Percentiles rank a stretch among this genome's conserved stretches.
These are phyloP conservation scores for Cucurbita moschata DNA, from an alignment of 306 rosid species.

Conservation along the genomic window DNA sequence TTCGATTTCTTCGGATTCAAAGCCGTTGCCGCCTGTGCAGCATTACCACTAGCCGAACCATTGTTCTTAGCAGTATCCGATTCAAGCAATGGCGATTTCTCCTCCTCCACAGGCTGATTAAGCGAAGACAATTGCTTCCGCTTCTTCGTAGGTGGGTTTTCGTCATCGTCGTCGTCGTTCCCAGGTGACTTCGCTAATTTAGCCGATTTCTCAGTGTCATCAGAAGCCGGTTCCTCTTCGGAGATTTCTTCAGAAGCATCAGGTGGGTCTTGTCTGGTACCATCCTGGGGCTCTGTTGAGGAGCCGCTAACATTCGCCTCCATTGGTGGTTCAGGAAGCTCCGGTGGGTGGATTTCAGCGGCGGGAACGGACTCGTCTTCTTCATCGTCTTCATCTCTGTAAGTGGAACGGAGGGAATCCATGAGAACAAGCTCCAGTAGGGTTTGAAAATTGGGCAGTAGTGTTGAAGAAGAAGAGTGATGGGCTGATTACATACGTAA, in stretches of 20 bases:
- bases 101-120: constrained; percentile 19
- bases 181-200: constrained; percentile 37
- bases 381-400: constrained; percentile 74
- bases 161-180: constrained; percentile 32
- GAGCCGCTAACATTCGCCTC: constrained; percentile 17
- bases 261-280: constrained; percentile 27
- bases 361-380: constrained; percentile 27
- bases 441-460: background rate
- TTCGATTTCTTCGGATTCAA: constrained; percentile 59
- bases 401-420: constrained; percentile 58
- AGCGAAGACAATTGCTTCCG: constrained; percentile 69
- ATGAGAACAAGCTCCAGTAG: constrained; percentile 11
- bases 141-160: constrained; percentile 73
- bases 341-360: constrained; percentile 1
- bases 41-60: constrained; percentile 4
- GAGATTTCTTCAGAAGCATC: constrained; percentile 60
- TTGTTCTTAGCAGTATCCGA: constrained; percentile 7
- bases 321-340: constrained; percentile 19
- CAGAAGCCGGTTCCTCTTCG: constrained; percentile 39
- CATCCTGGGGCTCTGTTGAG: constrained; percentile 30
- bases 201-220: constrained; percentile 23
- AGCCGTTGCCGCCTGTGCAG: constrained; percentile 11
- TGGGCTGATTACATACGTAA: background rate
- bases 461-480: background rate
- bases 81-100: constrained; percentile 15